Evolutionary conservation across 2,329 filamentous ascomycete genomes (phyloP).

Genomic region (Cytospora schulzeri): DNA sequence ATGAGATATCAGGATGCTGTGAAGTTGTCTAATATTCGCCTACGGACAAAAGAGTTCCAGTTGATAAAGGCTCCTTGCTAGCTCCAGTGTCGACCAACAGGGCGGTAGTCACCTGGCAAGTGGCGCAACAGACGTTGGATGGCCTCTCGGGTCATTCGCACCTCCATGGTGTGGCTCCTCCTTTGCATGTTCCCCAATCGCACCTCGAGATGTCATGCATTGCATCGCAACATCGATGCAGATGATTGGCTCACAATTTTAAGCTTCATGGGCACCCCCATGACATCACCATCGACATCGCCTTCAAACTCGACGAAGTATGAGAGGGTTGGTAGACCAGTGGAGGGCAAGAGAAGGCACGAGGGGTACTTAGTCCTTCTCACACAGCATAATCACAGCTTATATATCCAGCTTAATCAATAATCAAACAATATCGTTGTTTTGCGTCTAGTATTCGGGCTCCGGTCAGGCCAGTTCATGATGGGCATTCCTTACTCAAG

Average conservation of each 20-base stretch:
- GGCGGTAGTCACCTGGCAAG: neutral
- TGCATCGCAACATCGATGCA: constrained; percentile 5
- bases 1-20: neutral
- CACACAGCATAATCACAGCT: too few relatives aligned
- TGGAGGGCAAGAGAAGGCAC: too few relatives aligned
- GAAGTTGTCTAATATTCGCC: neutral
- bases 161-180: constrained; percentile 18
- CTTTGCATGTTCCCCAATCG: constrained; percentile 16
- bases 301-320: neutral
- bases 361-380: too few relatives aligned
- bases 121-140: neutral
- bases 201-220: neutral
- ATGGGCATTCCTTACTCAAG: constrained; percentile 29
- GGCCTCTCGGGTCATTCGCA: constrained; percentile 19
- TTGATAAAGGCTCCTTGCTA: neutral
- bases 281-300: constrained; percentile 24
- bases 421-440: too few relatives aligned
- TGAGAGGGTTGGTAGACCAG: constrained; percentile 3
- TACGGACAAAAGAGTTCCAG: neutral
- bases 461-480: neutral
- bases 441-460: neutral
- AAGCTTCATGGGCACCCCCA: constrained; percentile 17
- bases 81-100: constrained; percentile 1
- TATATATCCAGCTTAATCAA: neutral
- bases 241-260: constrained; percentile 6